A percentile compares a stretch with the other conserved stretches of the same genome.
Evolutionary conservation across 2,329 filamentous ascomycete species (phyloP).

Genomic region (Colletotrichum nymphaeae): DNA sequence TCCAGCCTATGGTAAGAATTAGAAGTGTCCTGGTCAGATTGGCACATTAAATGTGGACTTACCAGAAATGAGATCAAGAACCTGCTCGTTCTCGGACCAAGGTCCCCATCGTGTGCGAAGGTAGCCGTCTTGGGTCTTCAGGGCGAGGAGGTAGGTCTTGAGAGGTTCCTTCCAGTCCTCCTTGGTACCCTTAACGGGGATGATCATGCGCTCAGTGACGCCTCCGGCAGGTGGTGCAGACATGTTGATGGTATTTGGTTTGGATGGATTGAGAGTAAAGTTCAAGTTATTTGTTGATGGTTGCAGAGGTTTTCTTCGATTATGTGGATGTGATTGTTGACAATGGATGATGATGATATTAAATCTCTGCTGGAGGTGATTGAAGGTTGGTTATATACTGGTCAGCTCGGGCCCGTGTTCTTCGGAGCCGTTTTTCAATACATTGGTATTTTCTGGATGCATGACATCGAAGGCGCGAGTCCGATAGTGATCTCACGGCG

Average conservation of each 20-base stretch:
- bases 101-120: slow-evolving; percentile 31
- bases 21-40: neutral
- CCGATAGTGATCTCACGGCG: neutral
- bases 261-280: neutral
- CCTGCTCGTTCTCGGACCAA: slow-evolving; percentile 29
- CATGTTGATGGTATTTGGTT: neutral
- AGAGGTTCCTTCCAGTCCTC: slow-evolving; percentile 30
- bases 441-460: neutral
- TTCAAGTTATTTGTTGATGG: neutral
- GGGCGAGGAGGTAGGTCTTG: slow-evolving; percentile 25
- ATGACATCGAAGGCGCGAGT: neutral
- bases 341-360: neutral
- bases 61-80: slow-evolving; percentile 28
- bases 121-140: slow-evolving; percentile 27
- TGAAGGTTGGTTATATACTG: neutral
- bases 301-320: neutral
- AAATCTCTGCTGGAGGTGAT: neutral
- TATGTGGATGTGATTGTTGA: neutral
- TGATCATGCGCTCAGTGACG: slow-evolving; percentile 28
- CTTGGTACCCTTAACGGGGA: slow-evolving; percentile 22
- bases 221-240: slow-evolving; percentile 8
- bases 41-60: neutral
- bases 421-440: neutral
- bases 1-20: slow-evolving; percentile 18
- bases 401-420: neutral